Percentiles rank a stretch among this genome's conserved stretches.
These are phyloP conservation scores for Thymus quinquecostatus DNA, from an alignment of 257 asterid genomes.

Conservation along the genomic window DNA sequence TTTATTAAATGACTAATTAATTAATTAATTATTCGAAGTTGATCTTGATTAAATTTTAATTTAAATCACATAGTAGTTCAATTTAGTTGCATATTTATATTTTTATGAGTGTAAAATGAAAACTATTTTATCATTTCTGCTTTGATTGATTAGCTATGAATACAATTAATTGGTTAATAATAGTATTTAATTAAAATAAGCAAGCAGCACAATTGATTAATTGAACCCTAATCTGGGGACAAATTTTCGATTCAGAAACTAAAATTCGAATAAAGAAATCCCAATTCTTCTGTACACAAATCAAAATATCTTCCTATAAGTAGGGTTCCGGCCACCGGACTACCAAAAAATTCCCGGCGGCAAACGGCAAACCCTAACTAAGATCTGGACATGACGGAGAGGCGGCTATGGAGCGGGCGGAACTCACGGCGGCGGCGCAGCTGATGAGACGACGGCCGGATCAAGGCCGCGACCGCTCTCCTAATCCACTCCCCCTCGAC, in stretches of 20 bases:
- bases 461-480: constrained; percentile 54
- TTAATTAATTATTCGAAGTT: no score
- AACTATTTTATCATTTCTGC: no score
- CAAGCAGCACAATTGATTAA: background rate
- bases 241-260: background rate
- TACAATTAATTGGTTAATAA: background rate
- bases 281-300: background rate
- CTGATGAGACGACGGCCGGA: constrained; percentile 63
- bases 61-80: no score
- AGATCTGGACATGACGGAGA: constrained; percentile 40
- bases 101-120: no score
- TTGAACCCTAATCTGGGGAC: background rate
- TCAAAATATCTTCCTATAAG: background rate
- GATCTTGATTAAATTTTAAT: no score
- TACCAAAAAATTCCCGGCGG: background rate
- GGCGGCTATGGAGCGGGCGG: constrained; percentile 45
- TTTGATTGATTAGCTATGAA: background rate
- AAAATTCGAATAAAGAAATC: background rate
- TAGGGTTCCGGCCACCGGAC: constrained; percentile 5
- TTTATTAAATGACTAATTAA: no score
- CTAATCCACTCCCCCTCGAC: constrained; percentile 56
- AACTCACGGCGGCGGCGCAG: constrained; percentile 56
- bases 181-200: no score
- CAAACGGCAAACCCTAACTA: background rate
- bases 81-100: no score